These are phyloP conservation scores for Triglochin maritima DNA, from an alignment of 106 monocot species.

Conservation along the genomic window DNA sequence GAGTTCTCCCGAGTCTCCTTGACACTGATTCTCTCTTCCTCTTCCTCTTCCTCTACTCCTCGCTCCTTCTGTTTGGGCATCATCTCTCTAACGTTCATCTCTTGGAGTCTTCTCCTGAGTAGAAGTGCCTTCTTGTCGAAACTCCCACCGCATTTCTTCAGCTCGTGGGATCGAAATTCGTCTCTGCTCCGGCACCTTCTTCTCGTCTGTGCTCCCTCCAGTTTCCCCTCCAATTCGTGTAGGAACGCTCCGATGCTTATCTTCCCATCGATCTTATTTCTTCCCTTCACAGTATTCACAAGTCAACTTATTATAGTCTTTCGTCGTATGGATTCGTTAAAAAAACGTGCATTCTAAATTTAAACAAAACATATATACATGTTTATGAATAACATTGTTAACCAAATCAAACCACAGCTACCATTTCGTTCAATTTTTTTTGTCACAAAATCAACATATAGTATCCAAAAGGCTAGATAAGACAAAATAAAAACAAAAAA, in stretches of 20 bases:
- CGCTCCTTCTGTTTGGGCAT: constrained; percentile 8
- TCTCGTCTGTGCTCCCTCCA: constrained; percentile 21
- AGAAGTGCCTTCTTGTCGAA: constrained; percentile 43
- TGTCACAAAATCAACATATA: too few relatives aligned
- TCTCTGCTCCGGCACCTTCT: constrained; percentile 1
- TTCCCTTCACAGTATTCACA: background rate
- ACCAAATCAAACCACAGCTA: too few relatives aligned
- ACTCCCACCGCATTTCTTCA: constrained; percentile 15
- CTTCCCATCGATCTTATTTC: constrained; percentile 54
- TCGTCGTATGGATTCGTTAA: too few relatives aligned
- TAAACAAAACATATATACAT: too few relatives aligned
- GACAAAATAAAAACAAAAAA: too few relatives aligned
- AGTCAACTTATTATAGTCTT: background rate
- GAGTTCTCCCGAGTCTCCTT: constrained; percentile 35
- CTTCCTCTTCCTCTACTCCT: constrained; percentile 1
- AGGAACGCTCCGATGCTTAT: constrained; percentile 8
- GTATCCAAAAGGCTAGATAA: too few relatives aligned
- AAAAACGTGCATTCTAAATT: too few relatives aligned
- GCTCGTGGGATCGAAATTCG: background rate
- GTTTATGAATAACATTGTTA: too few relatives aligned
- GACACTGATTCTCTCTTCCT: constrained; percentile 18
- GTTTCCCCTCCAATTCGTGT: constrained; percentile 35
- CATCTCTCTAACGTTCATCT: constrained; percentile 22
- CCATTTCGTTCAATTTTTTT: too few relatives aligned
- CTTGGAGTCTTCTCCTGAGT: constrained; percentile 40